These are phyloP conservation scores for Hygrophoropsis aurantiaca DNA, from an alignment of 768 basidiomycete species.

Conservation along the genomic window DNA sequence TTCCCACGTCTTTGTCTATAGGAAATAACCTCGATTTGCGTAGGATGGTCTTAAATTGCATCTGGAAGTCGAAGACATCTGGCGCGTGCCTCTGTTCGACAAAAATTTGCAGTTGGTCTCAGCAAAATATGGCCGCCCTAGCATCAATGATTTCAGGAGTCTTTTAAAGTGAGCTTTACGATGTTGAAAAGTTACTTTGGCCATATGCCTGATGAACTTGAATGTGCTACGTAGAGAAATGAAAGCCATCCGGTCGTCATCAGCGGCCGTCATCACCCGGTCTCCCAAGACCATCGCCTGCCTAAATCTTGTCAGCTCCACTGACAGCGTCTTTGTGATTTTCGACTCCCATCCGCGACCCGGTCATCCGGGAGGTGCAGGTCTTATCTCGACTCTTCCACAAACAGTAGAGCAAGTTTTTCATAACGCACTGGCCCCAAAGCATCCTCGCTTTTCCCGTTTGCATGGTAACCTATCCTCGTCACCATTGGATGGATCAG, in stretches of 20 bases:
- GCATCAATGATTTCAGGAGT: conserved; percentile 29
- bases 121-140: conserved; percentile 32
- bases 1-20: too few species aligned
- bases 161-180: conserved; percentile 25
- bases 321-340: conserved; percentile 43
- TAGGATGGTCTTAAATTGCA: conserved; percentile 44
- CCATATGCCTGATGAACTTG: too few species aligned
- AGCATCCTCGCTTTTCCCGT: too few species aligned
- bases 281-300: conserved; percentile 72
- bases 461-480: too few species aligned
- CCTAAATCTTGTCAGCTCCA: conserved; percentile 32
- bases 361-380: conserved; percentile 58
- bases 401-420: too few species aligned
- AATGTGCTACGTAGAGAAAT: conserved; percentile 17
- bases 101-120: conserved; percentile 29
- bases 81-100: conserved; percentile 41
- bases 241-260: conserved; percentile 20
- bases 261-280: conserved; percentile 59
- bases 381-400: conserved; percentile 53
- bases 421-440: too few species aligned
- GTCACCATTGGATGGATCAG: too few species aligned
- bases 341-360: conserved; percentile 71
- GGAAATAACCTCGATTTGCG: conserved; percentile 45
- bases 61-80: conserved; percentile 49
- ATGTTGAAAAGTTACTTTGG: neutral